These are phyloP conservation scores for Leccinum subrobustum DNA, from an alignment of 1,284 basidiomycete genomes.

Conservation along the genomic window DNA sequence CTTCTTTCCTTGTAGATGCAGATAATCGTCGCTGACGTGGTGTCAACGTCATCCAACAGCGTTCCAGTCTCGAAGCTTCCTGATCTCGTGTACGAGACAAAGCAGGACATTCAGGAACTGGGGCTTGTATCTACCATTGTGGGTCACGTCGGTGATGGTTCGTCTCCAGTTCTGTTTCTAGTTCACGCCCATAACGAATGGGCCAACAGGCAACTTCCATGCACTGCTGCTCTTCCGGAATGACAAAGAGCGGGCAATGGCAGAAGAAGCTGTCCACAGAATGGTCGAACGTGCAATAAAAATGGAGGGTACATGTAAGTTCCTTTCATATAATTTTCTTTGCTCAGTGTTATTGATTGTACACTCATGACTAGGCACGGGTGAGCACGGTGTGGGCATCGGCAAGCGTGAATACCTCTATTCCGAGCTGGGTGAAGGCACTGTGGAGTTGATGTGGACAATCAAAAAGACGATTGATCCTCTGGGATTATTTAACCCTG, in stretches of 20 bases:
- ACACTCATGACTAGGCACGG: constrained; percentile 51
- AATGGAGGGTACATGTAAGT: constrained; percentile 74
- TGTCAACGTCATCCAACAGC: constrained; percentile 34
- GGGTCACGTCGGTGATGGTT: constrained; percentile 87
- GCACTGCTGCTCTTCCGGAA: constrained; percentile 58
- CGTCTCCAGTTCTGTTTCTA: constrained; percentile 27
- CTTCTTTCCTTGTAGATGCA: not conserved
- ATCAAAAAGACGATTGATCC: constrained; percentile 82
- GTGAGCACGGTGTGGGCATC: constrained; percentile 89
- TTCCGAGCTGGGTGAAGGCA: constrained; percentile 79
- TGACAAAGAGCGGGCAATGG: constrained; percentile 56
- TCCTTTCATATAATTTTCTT: not conserved
- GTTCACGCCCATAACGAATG: not conserved
- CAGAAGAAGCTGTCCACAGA: constrained; percentile 54
- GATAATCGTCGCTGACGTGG: not conserved
- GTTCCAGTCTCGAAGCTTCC: constrained; percentile 83
- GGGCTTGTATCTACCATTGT: constrained; percentile 67
- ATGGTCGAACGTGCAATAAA: constrained; percentile 74
- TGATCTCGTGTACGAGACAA: constrained; percentile 72
- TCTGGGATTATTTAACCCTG: constrained; percentile 78
- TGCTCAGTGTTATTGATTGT: not conserved
- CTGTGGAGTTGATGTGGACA: constrained; percentile 82
- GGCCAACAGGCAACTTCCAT: constrained; percentile 51
- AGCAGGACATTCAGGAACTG: constrained; percentile 62
- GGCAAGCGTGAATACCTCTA: constrained; percentile 77